phyloP scores from a whole-genome alignment of 306 rosid species.

The Rubus parviflorus region DNA sequence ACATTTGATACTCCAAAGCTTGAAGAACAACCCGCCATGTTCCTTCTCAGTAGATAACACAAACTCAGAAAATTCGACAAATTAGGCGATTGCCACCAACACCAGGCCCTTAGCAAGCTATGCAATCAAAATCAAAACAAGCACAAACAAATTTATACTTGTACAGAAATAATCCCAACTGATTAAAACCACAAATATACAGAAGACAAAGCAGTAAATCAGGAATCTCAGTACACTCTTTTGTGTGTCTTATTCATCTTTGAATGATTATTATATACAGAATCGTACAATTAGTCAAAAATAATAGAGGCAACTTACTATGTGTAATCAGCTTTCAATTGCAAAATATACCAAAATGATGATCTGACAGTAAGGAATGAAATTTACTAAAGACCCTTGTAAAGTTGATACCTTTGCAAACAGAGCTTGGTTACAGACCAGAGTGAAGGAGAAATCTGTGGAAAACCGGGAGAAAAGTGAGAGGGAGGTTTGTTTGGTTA shows the following conservation, averaged over 20 bases:
- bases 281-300: not conserved
- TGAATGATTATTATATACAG: not conserved
- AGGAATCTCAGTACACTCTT: not conserved
- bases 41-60: not conserved
- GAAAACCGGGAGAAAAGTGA: not conserved
- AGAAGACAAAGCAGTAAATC: not conserved
- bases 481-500: constrained; percentile 4
- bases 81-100: constrained; percentile 23
- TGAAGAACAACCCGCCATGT: constrained; percentile 55
- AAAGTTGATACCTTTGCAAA: constrained; percentile 11
- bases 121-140: constrained; percentile 13
- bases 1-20: constrained; percentile 42
- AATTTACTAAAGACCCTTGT: not conserved
- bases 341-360: not conserved
- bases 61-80: constrained; percentile 34
- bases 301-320: too few species aligned
- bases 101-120: not conserved
- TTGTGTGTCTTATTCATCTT: too few species aligned
- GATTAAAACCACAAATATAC: not conserved
- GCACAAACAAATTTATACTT: not conserved
- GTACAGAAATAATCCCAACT: not conserved
- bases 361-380: not conserved
- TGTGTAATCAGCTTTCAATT: not conserved
- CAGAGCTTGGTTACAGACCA: not conserved
- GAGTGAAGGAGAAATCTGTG: not conserved